Base-by-base conservation (phyloP, 1,284 basidiomycete genomes). In the Caloboletus inedulis region DNA sequence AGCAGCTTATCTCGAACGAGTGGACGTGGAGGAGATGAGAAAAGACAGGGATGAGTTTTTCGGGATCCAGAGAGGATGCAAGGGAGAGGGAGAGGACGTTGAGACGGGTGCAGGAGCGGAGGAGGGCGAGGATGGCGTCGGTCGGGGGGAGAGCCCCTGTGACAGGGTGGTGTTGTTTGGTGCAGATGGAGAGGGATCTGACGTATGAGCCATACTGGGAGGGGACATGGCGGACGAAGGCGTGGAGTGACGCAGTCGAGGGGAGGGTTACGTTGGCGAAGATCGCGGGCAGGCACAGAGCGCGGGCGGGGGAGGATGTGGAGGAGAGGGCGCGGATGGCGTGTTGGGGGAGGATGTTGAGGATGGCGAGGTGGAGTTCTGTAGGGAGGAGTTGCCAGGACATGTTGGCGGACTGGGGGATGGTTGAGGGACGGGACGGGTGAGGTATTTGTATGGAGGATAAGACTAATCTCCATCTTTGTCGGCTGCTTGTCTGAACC, bases 331-430 rank as follows among this genome's bases (percentile, higher is more conserved):
- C 74, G 50, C 66, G 61, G 14, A 60, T 50, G 40, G 72, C 68
- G 35, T 48, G 7, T 23, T 64, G 55, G 44, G 76, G 75, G 63
- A 88, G 77, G 50, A 70, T 65, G 37, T 75, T 76, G 43, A 83
- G 69, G 63, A 89, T 63, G 29, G 77, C 70, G 60, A 84, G 74
- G 68, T 82, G 81, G 67, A 89, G 81, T 59, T 89, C 87, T 1
- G 72, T 70, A 36, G 86, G 86, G 59, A 89, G 81, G 34, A 66
- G 40, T 52, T 72, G 59, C 86, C 86, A 88, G 60, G 68, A 72
- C 59, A 76, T 70, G 54, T 47, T 68, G 31, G 67, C 68, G n/a
- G 37, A 19, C 18, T 21, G 48, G 18, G 34, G 9, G 36, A 4
- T 0, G 36, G 23, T 3, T n/a, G 23, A 23, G 13, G 18, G 6